These are phyloP conservation scores for Aspergillus sparsus DNA, from an alignment of 495 filamentous ascomycete genomes.

Conservation along the genomic window DNA sequence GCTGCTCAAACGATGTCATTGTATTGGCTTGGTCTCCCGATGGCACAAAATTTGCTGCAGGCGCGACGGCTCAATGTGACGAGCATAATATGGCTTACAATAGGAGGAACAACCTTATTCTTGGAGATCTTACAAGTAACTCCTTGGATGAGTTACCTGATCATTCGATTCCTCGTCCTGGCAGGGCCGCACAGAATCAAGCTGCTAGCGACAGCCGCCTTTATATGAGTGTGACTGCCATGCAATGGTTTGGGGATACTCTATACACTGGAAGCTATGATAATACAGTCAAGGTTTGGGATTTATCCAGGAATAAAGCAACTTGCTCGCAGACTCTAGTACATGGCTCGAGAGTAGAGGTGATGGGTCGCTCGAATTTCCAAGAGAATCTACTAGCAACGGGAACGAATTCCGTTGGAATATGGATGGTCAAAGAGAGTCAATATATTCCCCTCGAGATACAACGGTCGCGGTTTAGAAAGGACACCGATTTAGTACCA, in stretches of 20 bases:
- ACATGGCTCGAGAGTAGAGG: constrained; percentile 70
- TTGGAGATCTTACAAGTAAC: constrained; percentile 62
- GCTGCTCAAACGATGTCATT: constrained; percentile 54
- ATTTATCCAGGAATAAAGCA: constrained; percentile 37
- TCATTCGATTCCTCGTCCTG: constrained; percentile 62
- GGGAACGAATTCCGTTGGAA: constrained; percentile 38
- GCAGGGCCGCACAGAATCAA: constrained; percentile 50
- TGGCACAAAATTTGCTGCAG: constrained; percentile 53
- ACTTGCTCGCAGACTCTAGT: constrained; percentile 52
- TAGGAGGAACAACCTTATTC: constrained; percentile 69
- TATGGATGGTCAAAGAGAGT: constrained; percentile 32
- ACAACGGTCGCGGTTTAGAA: constrained; percentile 31
- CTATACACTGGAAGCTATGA: constrained; percentile 85
- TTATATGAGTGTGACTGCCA: constrained; percentile 75
- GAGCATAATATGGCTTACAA: constrained; percentile 82
- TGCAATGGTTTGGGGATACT: constrained; percentile 65
- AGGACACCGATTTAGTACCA: constrained; percentile 59
- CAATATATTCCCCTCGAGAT: constrained; percentile 22
- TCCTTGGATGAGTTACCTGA: constrained; percentile 65
- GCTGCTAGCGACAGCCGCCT: constrained; percentile 66
- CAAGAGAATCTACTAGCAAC: constrained; percentile 51
- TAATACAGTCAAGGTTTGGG: constrained; percentile 75
- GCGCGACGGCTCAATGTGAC: constrained; percentile 74
- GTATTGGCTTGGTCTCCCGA: constrained; percentile 52
- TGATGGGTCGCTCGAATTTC: constrained; percentile 60